Base-by-base conservation (phyloP, 768 basidiomycete genomes). In the Kockovaella imperatae region DNA sequence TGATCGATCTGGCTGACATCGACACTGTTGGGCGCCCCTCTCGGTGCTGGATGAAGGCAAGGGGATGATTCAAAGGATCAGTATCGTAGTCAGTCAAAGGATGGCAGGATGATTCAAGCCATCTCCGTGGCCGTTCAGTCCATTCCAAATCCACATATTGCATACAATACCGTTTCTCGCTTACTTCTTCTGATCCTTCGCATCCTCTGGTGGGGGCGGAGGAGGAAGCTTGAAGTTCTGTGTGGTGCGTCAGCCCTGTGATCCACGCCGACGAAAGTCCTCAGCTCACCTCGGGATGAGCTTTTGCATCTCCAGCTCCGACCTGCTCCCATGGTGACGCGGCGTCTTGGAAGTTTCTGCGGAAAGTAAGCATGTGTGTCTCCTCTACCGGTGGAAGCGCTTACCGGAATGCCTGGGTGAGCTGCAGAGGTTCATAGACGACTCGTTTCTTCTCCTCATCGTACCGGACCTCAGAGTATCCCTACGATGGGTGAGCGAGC, bases 401-500 rank as follows among this genome's bases (percentile, higher is more conserved):
- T 52, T 60, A 90, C 89, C 89, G 82, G 83, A 93, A 99, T 35
- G 95, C 93, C 68, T 99, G 95, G 1, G 93, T 90, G 50, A 99
- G 78, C 69, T 99, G 95, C 39, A 99, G 77, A 29, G 95, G 95
- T 70, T 99, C 95, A 64, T 96, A 95, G 29, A 95, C 88, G 47
- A 96, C 88, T 31, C 91, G 86, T 74, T 96, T 96, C 62, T 84
- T 81, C 74, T 93, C 90, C 74, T 97, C 95, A 60, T 96, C 91
- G 65, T 97, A 99, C 34, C 95, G 85, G 32, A 97, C 79, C 73
- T 99, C 95, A 7, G 88, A 89, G 73, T 97, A 99, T n/a, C 95
- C 95, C 90, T 95, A 61, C 13, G 5, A n/a, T n/a, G n/a, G n/a
- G n/a, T n/a, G n/a, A n/a, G n/a, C n/a, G n/a, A n/a, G n/a, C 45